A percentile compares a stretch with the other conserved stretches of the same genome.
These are phyloP conservation scores for Aureobasidium sp. DNA, from an alignment of 2,329 filamentous ascomycete species.

Conservation along the genomic window DNA sequence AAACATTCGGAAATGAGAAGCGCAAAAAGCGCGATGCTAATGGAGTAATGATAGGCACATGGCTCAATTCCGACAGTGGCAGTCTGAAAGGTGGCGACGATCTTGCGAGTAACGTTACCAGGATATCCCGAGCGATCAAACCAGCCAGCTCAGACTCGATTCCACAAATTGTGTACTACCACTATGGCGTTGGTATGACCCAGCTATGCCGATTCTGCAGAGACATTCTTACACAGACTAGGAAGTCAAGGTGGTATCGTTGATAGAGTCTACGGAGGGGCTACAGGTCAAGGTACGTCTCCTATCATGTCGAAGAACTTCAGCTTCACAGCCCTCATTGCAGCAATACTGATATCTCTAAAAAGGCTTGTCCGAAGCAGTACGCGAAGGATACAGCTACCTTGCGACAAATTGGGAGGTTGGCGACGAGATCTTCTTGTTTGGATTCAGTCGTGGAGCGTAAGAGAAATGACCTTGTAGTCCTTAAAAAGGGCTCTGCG, in stretches of 20 bases:
- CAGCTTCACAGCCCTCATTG: too few relatives aligned
- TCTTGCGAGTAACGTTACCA: slow-evolving; percentile 41
- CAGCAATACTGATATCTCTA: neutral
- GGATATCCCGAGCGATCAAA: slow-evolving; percentile 41
- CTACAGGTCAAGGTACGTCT: slow-evolving; percentile 28
- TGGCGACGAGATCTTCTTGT: slow-evolving; percentile 42
- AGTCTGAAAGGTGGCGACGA: slow-evolving; percentile 34
- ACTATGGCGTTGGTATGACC: slow-evolving; percentile 36
- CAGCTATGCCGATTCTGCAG: slow-evolving; percentile 17
- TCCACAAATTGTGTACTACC: slow-evolving; percentile 43
- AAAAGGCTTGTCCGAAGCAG: slow-evolving; percentile 36
- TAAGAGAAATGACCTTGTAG: slow-evolving; percentile 16
- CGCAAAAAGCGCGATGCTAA: neutral
- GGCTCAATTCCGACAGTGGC: slow-evolving; percentile 41
- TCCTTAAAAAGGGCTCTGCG: neutral
- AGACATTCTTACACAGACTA: neutral
- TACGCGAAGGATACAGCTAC: slow-evolving; percentile 42
- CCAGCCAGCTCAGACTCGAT: slow-evolving; percentile 38
- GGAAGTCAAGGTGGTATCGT: slow-evolving; percentile 28
- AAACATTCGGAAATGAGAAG: too few relatives aligned
- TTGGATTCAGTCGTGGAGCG: slow-evolving; percentile 41
- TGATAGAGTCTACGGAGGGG: slow-evolving; percentile 31
- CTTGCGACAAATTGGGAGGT: slow-evolving; percentile 44
- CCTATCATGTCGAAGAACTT: neutral
- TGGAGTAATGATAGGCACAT: slow-evolving; percentile 27